A percentile compares a stretch with the other conserved stretches of the same genome.
Conservation (phyloP, 306 rosid genomes). For the Elaeagnus macrophylla region DNA sequence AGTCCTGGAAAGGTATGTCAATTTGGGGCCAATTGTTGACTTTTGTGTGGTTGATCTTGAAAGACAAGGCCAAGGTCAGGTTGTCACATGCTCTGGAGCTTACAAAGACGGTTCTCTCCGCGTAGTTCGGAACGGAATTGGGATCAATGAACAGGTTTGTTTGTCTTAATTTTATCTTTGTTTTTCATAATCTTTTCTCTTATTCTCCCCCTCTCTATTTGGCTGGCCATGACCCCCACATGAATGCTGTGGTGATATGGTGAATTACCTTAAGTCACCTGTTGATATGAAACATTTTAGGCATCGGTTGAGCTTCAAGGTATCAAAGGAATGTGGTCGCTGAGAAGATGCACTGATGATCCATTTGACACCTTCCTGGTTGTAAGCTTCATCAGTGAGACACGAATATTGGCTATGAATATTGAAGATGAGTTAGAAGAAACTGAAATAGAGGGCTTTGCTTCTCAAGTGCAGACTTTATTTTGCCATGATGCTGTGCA, state of each 20-base stretch:
- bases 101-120: conserved; percentile 99
- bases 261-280: conserved; percentile 6
- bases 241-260: not conserved
- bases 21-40: conserved; percentile 97
- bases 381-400: conserved; percentile 93
- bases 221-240: too few species aligned
- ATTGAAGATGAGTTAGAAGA: conserved; percentile 92
- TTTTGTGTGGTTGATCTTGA: conserved; percentile 97
- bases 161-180: not conserved
- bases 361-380: conserved; percentile 84
- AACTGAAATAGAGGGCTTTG: conserved; percentile 93
- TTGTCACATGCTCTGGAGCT: conserved; percentile 98
- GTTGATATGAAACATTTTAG: conserved; percentile 31
- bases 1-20: conserved; percentile 82
- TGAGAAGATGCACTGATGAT: conserved; percentile 90
- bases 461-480: conserved; percentile 82
- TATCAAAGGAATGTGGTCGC: conserved; percentile 98
- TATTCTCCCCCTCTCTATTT: too few species aligned
- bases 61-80: conserved; percentile 99
- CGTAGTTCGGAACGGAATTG: conserved; percentile 84
- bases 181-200: too few species aligned
- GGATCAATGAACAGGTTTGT: conserved; percentile 88
- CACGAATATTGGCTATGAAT: conserved; percentile 94
- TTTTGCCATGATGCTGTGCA: conserved; percentile 90
- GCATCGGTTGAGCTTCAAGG: conserved; percentile 99